phyloP scores from a whole-genome alignment of 768 basidiomycete species.

The Calocera viscosa region DNA sequence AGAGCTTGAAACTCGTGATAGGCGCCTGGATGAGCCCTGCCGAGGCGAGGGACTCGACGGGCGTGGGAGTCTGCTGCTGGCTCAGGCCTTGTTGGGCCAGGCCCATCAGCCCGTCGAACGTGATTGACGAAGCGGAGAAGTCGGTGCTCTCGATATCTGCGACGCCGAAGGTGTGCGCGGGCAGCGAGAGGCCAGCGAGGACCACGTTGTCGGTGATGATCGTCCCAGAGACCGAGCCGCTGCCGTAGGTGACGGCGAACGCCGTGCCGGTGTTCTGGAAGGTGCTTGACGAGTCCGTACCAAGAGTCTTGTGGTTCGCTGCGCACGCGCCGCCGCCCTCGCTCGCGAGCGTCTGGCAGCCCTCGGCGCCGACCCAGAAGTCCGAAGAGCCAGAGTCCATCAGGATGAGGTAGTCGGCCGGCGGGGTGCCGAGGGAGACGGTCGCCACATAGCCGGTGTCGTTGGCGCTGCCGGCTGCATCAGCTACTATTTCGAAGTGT shows the following conservation, averaged over 20 bases:
- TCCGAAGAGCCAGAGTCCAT: slow-evolving; percentile 65
- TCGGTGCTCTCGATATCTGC: slow-evolving; percentile 46
- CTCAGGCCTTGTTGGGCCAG: slow-evolving; percentile 60
- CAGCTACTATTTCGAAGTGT: background rate
- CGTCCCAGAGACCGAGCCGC: slow-evolving; percentile 52
- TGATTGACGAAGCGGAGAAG: slow-evolving; percentile 54
- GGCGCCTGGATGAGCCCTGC: slow-evolving; percentile 46
- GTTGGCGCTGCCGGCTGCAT: slow-evolving; percentile 27
- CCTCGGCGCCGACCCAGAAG: slow-evolving; percentile 50
- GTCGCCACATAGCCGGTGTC: slow-evolving; percentile 43
- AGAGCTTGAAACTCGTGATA: slow-evolving; percentile 69
- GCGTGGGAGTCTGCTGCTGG: slow-evolving; percentile 49
- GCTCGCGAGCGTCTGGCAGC: slow-evolving; percentile 27
- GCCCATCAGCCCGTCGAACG: slow-evolving; percentile 47
- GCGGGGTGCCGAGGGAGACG: slow-evolving; percentile 55
- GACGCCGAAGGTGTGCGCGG: slow-evolving; percentile 55
- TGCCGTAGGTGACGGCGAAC: slow-evolving; percentile 57
- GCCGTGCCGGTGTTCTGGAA: slow-evolving; percentile 41
- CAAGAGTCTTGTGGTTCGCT: slow-evolving; percentile 57
- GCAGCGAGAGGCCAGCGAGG: slow-evolving; percentile 49
- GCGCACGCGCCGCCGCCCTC: slow-evolving; percentile 25
- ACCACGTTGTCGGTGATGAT: slow-evolving; percentile 51
- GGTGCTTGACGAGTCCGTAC: slow-evolving; percentile 45
- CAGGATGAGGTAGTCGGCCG: slow-evolving; percentile 41
- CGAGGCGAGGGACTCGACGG: slow-evolving; percentile 54